phyloP scores from a whole-genome alignment of 495 filamentous ascomycete genomes.

The Saxophila tyrrhenica region DNA sequence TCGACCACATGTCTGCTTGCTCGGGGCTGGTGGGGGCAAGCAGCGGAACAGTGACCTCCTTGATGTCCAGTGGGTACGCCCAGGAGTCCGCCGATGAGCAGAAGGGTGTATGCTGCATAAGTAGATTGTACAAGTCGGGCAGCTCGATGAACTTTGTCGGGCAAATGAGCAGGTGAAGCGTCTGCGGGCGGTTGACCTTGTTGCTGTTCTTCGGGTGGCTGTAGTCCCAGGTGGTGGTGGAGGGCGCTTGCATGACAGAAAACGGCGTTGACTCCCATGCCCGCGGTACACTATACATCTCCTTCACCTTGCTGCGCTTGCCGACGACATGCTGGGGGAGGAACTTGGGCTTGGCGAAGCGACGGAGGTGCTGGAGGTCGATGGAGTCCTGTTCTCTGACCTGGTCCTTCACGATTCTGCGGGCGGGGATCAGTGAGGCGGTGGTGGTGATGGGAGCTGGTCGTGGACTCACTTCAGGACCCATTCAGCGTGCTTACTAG shows the following conservation, averaged over 20 bases:
- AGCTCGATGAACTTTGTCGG: slow-evolving; percentile 32
- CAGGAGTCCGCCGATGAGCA: slow-evolving; percentile 18
- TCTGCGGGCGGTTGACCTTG: slow-evolving; percentile 1
- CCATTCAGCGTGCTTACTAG: slow-evolving; percentile 21
- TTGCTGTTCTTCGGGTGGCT: neutral
- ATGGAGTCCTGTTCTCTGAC: slow-evolving; percentile 13
- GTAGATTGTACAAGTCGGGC: slow-evolving; percentile 31
- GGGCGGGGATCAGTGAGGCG: neutral
- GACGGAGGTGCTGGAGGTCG: slow-evolving; percentile 53
- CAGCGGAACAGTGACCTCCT: slow-evolving; percentile 54
- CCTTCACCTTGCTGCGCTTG: slow-evolving; percentile 23
- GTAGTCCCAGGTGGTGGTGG: slow-evolving; percentile 7
- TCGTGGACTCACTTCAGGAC: slow-evolving; percentile 15
- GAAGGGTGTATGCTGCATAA: slow-evolving; percentile 11
- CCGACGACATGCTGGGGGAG: slow-evolving; percentile 43
- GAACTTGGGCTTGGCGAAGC: slow-evolving; percentile 61
- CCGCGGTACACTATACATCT: slow-evolving; percentile 18
- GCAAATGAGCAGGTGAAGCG: slow-evolving; percentile 36
- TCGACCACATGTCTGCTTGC: slow-evolving; percentile 67
- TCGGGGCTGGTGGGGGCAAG: slow-evolving; percentile 59
- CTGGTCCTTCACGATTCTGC: slow-evolving; percentile 21
- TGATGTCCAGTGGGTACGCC: slow-evolving; percentile 33
- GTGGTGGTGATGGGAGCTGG: neutral
- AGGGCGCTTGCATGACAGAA: slow-evolving; percentile 7
- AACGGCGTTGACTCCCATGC: slow-evolving; percentile 10